Base-by-base conservation (phyloP, 148 eudicot species). In the Rhododendron ferrugineum region DNA sequence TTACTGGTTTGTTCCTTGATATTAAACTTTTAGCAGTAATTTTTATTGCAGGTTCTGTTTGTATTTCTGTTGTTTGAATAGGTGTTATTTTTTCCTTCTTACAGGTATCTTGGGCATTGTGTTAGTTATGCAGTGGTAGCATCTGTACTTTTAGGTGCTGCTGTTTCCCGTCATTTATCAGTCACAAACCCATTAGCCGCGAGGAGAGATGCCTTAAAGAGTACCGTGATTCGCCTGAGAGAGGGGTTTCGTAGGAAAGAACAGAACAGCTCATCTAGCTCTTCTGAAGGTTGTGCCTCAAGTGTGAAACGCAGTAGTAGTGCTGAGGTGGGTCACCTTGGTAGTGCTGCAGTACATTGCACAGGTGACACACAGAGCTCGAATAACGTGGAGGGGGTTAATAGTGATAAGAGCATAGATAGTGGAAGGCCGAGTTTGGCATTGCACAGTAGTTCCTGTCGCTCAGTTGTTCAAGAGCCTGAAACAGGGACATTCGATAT, bases 241-340 rank as follows among this genome's bases (percentile, higher is more conserved):
- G 98, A 95, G 90, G 98, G 98, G 70, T 97, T 97, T 40, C 96
- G 96, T 62, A 91, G 90, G 82, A 97, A 94, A 91, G 99, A 97
- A 86, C 95, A 91, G 44, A 93, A 94, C 87, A 92, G 98, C 90
- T 95, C 98, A 76, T 94, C 98, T 42, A 92, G 98, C 86, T 97
- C 99, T 83, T 97, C 99, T 83, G 99, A 95, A 84, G 99, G 94
- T 80, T 94, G 98, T 87, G 98, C 92, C 58, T 97, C 99, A 70
- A 95, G 99, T 89, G 90, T 95, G 89, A 97, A 97, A 89, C 98
- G 94, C 37, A 97, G 99, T 86, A 97, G 99, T 85, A 95, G 99
- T 82, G 98, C 99, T 84, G 99, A 95, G 89, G 95, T 90, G 83
- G 98, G 94, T 85, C 94, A 97, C 87, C 98, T 95, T 74, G 95